Evolutionary conservation across 176 grass and related monocot genomes (phyloP).

Genomic region (Olyra latifolia): DNA sequence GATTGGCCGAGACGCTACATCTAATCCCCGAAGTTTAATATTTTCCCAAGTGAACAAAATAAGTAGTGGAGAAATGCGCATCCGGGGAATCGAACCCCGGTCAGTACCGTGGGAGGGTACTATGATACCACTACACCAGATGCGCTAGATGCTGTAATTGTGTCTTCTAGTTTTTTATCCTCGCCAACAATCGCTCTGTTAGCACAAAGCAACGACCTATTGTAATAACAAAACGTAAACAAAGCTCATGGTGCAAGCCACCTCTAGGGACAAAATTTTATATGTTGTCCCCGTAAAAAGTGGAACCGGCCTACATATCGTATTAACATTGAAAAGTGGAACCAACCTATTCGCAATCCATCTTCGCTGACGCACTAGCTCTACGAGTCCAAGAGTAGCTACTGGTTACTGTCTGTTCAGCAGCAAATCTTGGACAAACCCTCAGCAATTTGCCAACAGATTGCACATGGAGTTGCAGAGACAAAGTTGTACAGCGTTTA

Average conservation of each 20-base stretch:
- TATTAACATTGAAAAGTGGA: too few relatives aligned
- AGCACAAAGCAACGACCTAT: too few relatives aligned
- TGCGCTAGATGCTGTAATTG: too few relatives aligned
- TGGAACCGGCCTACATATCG: neutral
- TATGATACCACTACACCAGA: slow-evolving; percentile 99
- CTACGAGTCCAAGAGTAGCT: neutral
- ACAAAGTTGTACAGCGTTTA: neutral
- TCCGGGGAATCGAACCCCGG: slow-evolving; percentile 57
- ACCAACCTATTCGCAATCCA: too few relatives aligned
- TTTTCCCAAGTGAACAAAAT: too few relatives aligned
- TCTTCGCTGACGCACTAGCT: too few relatives aligned
- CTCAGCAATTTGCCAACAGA: neutral
- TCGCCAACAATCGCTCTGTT: too few relatives aligned
- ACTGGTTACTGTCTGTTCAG: neutral
- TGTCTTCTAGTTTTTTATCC: too few relatives aligned
- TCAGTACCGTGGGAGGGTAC: slow-evolving; percentile 99
- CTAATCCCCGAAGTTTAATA: too few relatives aligned
- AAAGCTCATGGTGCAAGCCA: neutral
- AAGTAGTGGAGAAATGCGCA: neutral
- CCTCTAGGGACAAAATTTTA: neutral
- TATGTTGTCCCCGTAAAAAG: neutral
- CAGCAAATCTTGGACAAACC: neutral
- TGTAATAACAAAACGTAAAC: too few relatives aligned
- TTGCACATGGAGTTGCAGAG: neutral
- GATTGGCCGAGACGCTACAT: too few relatives aligned